phyloP scores from a whole-genome alignment of 257 asterid species.

The Nicotiana undulata region DNA sequence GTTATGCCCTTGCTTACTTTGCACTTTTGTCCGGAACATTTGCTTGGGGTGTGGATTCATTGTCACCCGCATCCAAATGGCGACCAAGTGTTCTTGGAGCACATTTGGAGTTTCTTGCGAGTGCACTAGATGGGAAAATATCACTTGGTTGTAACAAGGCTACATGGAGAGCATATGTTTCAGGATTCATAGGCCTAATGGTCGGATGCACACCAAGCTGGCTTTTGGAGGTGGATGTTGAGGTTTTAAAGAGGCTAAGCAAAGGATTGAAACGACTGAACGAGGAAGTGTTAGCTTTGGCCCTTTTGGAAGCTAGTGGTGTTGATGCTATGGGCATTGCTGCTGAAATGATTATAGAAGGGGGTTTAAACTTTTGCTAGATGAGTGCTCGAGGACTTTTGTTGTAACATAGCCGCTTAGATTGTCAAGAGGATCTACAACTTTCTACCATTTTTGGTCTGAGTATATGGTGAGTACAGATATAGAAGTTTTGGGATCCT shows the following conservation, averaged over 20 bases:
- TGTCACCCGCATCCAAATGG: conserved; percentile 40
- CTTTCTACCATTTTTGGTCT: background rate
- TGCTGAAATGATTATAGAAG: conserved; percentile 74
- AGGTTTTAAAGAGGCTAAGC: conserved; percentile 61
- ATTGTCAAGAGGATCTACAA: too few species aligned
- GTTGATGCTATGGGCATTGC: conserved; percentile 83
- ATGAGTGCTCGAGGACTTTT: background rate
- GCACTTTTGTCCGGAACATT: conserved; percentile 50
- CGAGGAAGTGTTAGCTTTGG: conserved; percentile 82
- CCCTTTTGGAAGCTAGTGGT: conserved; percentile 69
- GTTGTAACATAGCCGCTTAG: background rate
- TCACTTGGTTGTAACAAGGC: conserved; percentile 78
- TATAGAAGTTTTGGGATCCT: background rate
- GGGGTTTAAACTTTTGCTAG: conserved; percentile 30
- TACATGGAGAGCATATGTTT: conserved; percentile 76
- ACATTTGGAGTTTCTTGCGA: conserved; percentile 71
- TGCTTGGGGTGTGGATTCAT: conserved; percentile 79
- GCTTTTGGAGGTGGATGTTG: conserved; percentile 73
- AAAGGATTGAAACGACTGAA: conserved; percentile 71
- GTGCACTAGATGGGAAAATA: conserved; percentile 74
- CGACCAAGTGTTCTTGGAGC: conserved; percentile 45
- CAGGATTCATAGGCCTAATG: conserved; percentile 66
- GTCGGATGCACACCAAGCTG: conserved; percentile 82
- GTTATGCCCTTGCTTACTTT: conserved; percentile 82
- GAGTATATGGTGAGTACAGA: background rate